Evolutionary conservation across 2,329 filamentous ascomycete species (phyloP).

Genomic region (Trichoderma lentiforme): DNA sequence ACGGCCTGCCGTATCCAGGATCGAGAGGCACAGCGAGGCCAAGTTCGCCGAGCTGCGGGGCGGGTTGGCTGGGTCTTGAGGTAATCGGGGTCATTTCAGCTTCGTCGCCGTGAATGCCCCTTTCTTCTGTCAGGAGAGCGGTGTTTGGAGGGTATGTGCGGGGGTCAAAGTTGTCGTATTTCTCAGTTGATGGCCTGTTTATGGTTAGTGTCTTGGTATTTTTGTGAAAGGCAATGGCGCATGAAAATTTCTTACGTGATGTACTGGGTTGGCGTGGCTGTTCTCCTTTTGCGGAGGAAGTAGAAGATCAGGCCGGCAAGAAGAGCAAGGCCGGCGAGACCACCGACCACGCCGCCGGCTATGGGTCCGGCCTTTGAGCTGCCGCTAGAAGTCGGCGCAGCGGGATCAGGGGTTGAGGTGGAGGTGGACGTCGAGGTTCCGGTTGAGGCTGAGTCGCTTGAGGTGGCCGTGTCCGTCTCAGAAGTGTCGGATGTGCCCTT

Average conservation of each 20-base stretch:
- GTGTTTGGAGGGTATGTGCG: not conserved
- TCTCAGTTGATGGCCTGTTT: constrained; percentile 27
- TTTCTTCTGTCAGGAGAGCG: not conserved
- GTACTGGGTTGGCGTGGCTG: constrained; percentile 27
- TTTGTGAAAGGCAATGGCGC: not conserved
- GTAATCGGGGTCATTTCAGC: not conserved
- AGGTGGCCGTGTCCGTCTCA: constrained; percentile 8
- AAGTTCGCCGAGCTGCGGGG: not conserved
- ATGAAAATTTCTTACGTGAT: constrained; percentile 35
- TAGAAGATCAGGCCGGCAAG: constrained; percentile 43
- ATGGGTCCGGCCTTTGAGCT: constrained; percentile 45
- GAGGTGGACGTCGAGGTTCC: constrained; percentile 15
- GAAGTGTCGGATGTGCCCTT: not conserved
- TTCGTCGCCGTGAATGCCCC: not conserved
- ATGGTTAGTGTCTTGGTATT: constrained; percentile 20
- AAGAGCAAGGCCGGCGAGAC: constrained; percentile 44
- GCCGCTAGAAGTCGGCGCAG: constrained; percentile 30
- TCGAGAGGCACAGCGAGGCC: constrained; percentile 7
- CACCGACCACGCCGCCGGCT: constrained; percentile 53
- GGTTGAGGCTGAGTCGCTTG: constrained; percentile 9
- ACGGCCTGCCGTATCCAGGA: not conserved
- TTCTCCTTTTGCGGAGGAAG: constrained; percentile 42
- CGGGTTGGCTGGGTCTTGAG: not conserved
- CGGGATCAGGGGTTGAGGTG: constrained; percentile 23
- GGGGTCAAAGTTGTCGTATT: not conserved